Evolutionary conservation across 1,284 basidiomycete genomes (phyloP), one percentile per base, ranked within the genome.

Genomic region (Rhodotorula sp.): DNA sequence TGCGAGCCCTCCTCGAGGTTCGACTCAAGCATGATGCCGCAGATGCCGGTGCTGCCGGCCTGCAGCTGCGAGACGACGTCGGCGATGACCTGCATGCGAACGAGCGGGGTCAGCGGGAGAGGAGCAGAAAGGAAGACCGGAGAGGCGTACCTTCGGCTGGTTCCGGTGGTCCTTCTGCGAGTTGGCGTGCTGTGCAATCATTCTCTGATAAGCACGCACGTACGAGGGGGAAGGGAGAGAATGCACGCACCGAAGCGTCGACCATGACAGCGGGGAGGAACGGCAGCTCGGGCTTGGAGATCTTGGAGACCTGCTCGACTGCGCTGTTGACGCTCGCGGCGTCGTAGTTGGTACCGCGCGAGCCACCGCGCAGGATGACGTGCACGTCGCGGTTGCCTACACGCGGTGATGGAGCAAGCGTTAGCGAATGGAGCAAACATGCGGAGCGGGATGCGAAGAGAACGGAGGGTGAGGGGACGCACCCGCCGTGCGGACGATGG

Each of bases 11-110:
- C 90, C 80, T 91, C 90, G 82, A 98, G 88, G 82, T 97, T 91
- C 53, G 89, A 91, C 84, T 99, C 96, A 81, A 99, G 88, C 95
- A 98, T 97, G 76, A 97, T 92, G 72, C 96, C 95, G 3, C 91
- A 94, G 82, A 98, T 92, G 67, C 87, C 85, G 70, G 83, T 86
- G 77, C 94, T 88, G 59, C 94, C 94, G 15, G 86, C 86, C 19
- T 81, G 84, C 68, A 98, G 87, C 83, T 98, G 95, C 29, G 83
- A 82, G 81, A 90, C 91, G 77, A 97, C 87, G 79, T 87, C 83
- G 64, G 87, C 87, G 64, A 95, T 82, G 60, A 96, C 80, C 72
- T 81, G 37, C 15, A 25, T 3, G 37, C 19, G 34, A 13, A 17
- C 34, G n/a, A 12, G 19, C 6, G 2, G 21, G 1, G 44, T 58